Base-by-base conservation (phyloP, 2,329 filamentous ascomycete genomes). In the Aphanoascus verrucosus region DNA sequence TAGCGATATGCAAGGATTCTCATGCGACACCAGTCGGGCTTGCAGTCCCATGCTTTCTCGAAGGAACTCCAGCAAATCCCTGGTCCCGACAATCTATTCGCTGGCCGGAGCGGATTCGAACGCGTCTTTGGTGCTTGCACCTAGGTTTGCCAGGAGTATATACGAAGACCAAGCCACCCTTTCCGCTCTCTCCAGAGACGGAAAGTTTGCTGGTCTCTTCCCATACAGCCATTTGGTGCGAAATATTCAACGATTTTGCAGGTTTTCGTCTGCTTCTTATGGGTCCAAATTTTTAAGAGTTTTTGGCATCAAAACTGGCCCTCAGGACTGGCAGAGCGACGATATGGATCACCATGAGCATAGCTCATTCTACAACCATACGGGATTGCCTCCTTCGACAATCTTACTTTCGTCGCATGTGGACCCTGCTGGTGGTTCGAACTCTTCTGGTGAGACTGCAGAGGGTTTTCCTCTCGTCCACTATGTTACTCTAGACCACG, bases 401-500 rank as follows among this genome's bases (percentile, higher is more conserved):
- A 69, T 79, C 61, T 63, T 88, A 1, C 69, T 88, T 2, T 83
- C 84, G 0, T 87, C 84, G 0, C 86, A 85, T 61, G 79, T 85
- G 40, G 84, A 88, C 61, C 76, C 81, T 1, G 77, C 83, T 52
- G 84, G 84, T 31, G 83, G 83, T 2, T 78, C 81, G 1, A 83
- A 85, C 60, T 75, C 79, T 0, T 77, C 77, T 2, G 83, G 84
- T 1, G 76, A 81, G 19, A 84, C 80, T 1, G 79, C 79, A 35
- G 82, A 80, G 0, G 83, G 83, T 0, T 77, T 86, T 53, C 84
- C 84, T 1, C 73, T 88, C 15, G 83, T 87, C 1, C 84, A 88
- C 65, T 88, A 86, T 60, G 79, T 88, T 35, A 82, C 82, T 1
- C 70, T 88, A 0, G 84, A 88, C 59, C 82, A 85, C 61, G 80